Base-by-base conservation (phyloP, 495 filamentous ascomycete species). In the Amorphotheca resinae region DNA sequence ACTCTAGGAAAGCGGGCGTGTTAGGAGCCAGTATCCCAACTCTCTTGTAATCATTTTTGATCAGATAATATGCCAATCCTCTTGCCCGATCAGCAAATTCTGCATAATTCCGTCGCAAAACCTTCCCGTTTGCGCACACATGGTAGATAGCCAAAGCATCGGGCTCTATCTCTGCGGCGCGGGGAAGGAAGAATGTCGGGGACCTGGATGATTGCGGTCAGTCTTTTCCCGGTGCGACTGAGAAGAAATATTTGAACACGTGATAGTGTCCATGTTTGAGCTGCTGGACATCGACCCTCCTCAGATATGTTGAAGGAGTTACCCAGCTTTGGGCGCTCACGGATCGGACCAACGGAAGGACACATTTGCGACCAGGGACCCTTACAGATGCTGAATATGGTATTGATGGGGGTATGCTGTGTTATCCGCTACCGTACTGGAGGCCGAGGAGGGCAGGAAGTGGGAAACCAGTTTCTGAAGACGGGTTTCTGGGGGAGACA, bases 1-100 rank as follows among this genome's bases (percentile, higher is more conserved):
- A 28, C 62, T 96, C 89, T 15, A 96, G 64, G 58, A 95, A 95
- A 0, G 87, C 91, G 2, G 91, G 91, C 4, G 91, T 98, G 58
- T 98, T 98, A 1, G 93, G 80, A 16, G 75, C 77, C 3, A 98
- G 68, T 30, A 98, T 78, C 4, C 91, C 91, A 1, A 79, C 72
- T 43, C 81, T 72, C 56, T 74, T 80, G 52, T 72, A 74, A 6
- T 69, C 69, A 42, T 80, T 70, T 55, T 84, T 82, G 34, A 70
- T 72, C 38, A 96, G 59, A 58, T 80, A 96, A 59, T 91, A 96
- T 7, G 84, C 87, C 16, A 98, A 61, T 0, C 93, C 91, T 26
- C 81, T 63, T 0, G 91, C 82, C 6, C 93, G 80, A 51, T 91
- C 82, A 12, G 91, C 85, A 32, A 82, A 70, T 51, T 93, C 82